These are phyloP conservation scores for Blastobotrys illinoisensis DNA, from an alignment of 1,139 yeast genomes.

Conservation along the genomic window DNA sequence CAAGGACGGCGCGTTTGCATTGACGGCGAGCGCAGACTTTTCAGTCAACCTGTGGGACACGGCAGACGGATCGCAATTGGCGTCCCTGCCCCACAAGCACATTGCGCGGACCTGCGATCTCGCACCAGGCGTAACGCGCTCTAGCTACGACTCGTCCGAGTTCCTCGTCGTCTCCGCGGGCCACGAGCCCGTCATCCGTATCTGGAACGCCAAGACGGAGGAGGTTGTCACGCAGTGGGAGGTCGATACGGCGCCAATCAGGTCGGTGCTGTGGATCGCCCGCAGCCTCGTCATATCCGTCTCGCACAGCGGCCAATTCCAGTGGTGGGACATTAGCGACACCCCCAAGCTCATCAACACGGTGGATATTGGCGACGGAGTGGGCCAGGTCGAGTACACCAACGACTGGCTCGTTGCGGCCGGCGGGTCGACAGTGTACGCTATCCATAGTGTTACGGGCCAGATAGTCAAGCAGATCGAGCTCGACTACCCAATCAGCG, in stretches of 20 bases:
- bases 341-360: conserved; percentile 12
- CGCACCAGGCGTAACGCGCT: conserved; percentile 13
- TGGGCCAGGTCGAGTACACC: conserved; percentile 29
- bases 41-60: conserved; percentile 35
- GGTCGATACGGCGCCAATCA: conserved; percentile 16
- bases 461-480: conserved; percentile 21
- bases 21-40: conserved; percentile 37
- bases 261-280: conserved; percentile 22
- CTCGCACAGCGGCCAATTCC: conserved; percentile 26
- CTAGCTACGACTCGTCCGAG: conserved; percentile 1
- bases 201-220: conserved; percentile 21
- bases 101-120: conserved; percentile 32
- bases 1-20: conserved; percentile 25
- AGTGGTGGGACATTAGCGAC: conserved; percentile 31
- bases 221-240: conserved; percentile 19
- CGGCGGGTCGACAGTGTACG: conserved; percentile 25
- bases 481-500: conserved; percentile 30
- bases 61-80: conserved; percentile 24
- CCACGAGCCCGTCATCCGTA: conserved; percentile 23
- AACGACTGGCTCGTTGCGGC: conserved; percentile 25
- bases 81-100: conserved; percentile 30
- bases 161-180: conserved; percentile 24
- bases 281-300: conserved; percentile 22
- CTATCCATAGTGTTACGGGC: conserved; percentile 22
- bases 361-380: conserved; percentile 21